Evolutionary conservation across 208 protist genomes (phyloP).

Genomic region (Wallacemonas collosoma): DNA sequence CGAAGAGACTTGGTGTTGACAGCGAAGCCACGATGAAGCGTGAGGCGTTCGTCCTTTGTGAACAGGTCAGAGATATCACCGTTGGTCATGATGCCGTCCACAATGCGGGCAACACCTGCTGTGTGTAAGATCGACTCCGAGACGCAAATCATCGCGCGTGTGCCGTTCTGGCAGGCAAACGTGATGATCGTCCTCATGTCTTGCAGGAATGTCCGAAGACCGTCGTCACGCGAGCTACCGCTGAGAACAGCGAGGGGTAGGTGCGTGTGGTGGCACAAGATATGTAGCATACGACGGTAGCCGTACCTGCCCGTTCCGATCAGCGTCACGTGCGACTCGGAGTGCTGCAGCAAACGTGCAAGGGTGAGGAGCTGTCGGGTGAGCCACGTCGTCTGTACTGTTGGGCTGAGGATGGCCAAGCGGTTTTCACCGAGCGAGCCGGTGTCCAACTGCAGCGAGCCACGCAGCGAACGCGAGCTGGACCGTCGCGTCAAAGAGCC

Average conservation of each 20-base stretch:
- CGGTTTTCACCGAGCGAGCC: conserved; percentile 2
- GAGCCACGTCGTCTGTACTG: conserved; percentile 66
- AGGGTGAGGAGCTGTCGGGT: conserved; percentile 32
- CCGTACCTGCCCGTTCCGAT: conserved; percentile 51
- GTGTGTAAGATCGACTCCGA: conserved; percentile 47
- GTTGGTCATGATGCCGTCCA: conserved; percentile 65
- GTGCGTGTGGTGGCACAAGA: conserved; percentile 51
- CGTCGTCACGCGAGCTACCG: conserved; percentile 22
- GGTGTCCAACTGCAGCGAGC: conserved; percentile 9
- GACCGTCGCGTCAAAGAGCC: conserved; percentile 3
- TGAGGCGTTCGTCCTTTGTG: conserved; percentile 55
- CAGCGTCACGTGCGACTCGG: conserved; percentile 49
- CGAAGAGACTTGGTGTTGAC: conserved; percentile 30
- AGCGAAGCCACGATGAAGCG: conserved; percentile 29
- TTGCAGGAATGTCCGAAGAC: conserved; percentile 37
- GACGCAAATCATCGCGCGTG: conserved; percentile 59
- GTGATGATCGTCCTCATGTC: conserved; percentile 59
- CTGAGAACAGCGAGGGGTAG: conserved; percentile 59
- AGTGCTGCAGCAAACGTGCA: conserved; percentile 24
- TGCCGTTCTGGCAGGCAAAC: conserved; percentile 47
- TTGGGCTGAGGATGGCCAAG: conserved; percentile 19
- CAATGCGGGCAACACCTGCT: conserved; percentile 37
- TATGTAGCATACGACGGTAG: conserved; percentile 51
- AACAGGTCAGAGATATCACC: conserved; percentile 76
- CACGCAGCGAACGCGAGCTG: conserved; percentile 14